Conservation (phyloP, 176 grass and related monocot genomes). For the Hordeum vulgare region DNA sequence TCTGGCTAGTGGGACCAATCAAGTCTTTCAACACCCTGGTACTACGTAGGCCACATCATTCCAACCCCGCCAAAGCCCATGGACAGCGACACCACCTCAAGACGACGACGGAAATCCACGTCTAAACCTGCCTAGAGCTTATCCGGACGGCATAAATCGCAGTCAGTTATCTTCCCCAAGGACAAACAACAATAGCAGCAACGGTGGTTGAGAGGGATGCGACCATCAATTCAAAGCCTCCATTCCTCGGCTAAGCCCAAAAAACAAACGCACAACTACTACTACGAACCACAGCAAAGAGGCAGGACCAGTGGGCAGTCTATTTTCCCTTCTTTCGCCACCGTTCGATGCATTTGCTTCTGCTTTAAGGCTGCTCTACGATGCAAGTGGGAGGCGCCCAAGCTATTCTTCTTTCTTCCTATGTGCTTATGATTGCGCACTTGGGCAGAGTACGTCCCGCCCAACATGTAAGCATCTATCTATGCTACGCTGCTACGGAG, state of each 20-base stretch:
- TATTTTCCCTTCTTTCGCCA: not conserved
- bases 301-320: not conserved
- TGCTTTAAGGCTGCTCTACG: not conserved
- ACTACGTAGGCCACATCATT: too few relatives aligned
- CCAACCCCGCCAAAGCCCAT: not conserved
- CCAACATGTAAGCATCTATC: not conserved
- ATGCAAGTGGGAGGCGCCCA: not conserved
- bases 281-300: too few relatives aligned
- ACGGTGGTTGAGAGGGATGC: conserved; percentile 24
- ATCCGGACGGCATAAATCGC: not conserved
- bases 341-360: not conserved
- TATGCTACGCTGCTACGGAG: not conserved
- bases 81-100: not conserved
- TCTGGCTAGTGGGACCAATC: too few relatives aligned
- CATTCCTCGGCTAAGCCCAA: not conserved
- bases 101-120: not conserved
- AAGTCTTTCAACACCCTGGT: too few relatives aligned
- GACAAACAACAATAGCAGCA: not conserved
- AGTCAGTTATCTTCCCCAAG: not conserved
- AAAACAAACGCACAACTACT: not conserved
- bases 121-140: conserved; percentile 4
- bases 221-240: not conserved
- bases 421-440: not conserved
- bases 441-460: not conserved
- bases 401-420: too few relatives aligned